phyloP scores from a whole-genome alignment of 352 stramenopile species.

The Phytophthora pini region DNA sequence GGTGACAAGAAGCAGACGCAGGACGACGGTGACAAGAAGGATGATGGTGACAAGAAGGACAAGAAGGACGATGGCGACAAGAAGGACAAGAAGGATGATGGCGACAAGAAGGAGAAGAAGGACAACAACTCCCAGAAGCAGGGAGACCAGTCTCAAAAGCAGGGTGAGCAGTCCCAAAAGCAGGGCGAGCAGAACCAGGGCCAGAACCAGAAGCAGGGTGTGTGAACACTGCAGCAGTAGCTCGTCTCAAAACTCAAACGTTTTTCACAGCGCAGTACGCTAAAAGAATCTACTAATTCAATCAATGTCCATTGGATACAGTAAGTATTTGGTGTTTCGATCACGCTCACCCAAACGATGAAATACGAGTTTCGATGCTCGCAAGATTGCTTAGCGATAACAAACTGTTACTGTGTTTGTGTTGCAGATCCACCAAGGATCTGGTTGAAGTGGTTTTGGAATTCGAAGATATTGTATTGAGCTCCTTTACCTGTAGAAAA shows the following conservation, averaged over 20 bases:
- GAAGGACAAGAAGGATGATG: neutral
- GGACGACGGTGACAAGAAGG: neutral
- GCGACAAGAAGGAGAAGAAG: slow-evolving; percentile 3
- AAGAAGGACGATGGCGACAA: slow-evolving; percentile 3
- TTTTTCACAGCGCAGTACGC: neutral
- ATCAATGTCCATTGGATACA: slow-evolving; percentile 9
- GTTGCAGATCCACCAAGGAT: no score
- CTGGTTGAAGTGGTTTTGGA: no score
- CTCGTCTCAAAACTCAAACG: neutral
- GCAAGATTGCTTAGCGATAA: neutral
- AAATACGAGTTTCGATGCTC: neutral
- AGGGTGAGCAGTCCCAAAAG: slow-evolving; percentile 15
- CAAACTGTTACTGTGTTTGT: no score
- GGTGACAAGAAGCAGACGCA: slow-evolving; percentile 2
- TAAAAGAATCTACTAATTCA: slow-evolving; percentile 5
- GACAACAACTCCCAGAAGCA: slow-evolving; percentile 7
- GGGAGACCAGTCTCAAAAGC: slow-evolving; percentile 11
- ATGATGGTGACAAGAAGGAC: slow-evolving; percentile 10
- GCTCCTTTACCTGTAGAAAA: no score
- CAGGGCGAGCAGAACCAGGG: slow-evolving; percentile 7
- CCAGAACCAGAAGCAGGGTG: slow-evolving; percentile 16
- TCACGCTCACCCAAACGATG: neutral
- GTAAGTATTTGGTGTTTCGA: neutral
- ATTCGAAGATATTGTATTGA: no score
- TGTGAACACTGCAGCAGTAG: slow-evolving; percentile 7